Base-by-base conservation (phyloP, 495 filamentous ascomycete genomes). In the Chaetomium cochliodes region DNA sequence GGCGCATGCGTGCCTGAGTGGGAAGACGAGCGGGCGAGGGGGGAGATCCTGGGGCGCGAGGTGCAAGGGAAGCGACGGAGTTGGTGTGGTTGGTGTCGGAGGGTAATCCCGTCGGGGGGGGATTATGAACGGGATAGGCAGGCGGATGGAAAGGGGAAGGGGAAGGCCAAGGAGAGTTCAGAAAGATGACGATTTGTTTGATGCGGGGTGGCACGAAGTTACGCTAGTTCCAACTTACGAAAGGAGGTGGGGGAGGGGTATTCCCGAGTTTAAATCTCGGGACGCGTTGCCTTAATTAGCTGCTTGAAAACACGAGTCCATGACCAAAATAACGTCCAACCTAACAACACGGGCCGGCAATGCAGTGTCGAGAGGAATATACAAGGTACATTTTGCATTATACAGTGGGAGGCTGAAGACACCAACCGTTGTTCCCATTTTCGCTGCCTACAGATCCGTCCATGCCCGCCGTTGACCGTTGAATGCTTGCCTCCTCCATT, bases 1-100 rank as follows among this genome's bases (percentile, higher is more conserved):
- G 92, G 92, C 16, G 89, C 88, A 22, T 91, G 88, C 64, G 92
- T 96, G 39, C 86, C 85, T 60, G 90, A 93, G 70, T 90, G 86
- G 76, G 89, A 90, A 64, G 90, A 94, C 73, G 92, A 94, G 79
- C 81, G 85, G 55, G 85, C 85, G 30, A 80, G 73, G 51, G 77
- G 75, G 5, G 78, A 80, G 65, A 81, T 81, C 56, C 70, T 90
- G 37, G 78, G 77, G 2, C 62, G 85, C n/a, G 87, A 90, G 74
- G 77, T 84, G 23, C 72, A 74, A 5, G 84, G 84, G 0, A 62
- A 67, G 72, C 82, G 75, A 68, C 78, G 81, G 76, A 92, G 83
- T 77, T 96, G 82, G 85, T 87, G 80, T 72, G 87, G 76, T 0
- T 90, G 87, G 87, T 90, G 87, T 65, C 78, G 79, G 73, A 73